Conservation (phyloP, 768 basidiomycete genomes). For the Lyophyllum shimeji region DNA sequence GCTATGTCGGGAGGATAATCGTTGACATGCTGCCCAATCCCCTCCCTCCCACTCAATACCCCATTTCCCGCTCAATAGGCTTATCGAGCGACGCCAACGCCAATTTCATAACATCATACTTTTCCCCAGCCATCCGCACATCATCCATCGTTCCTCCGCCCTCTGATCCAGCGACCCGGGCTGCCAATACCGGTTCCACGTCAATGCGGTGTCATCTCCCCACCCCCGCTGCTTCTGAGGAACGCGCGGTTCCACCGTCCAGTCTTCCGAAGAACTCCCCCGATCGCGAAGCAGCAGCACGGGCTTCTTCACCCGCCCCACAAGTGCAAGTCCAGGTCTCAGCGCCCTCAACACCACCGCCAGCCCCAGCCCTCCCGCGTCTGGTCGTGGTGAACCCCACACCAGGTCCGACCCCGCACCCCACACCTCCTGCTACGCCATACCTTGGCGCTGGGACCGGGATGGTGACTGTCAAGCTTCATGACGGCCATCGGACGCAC, state of each 20-base stretch:
- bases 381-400: slow-evolving; percentile 76
- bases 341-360: slow-evolving; percentile 5
- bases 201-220: slow-evolving; percentile 11
- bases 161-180: neutral
- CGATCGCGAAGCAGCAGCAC: neutral
- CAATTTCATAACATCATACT: neutral
- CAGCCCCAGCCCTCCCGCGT: slow-evolving; percentile 38
- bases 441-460: slow-evolving; percentile 9
- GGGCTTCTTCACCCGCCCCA: neutral
- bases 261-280: slow-evolving; percentile 9
- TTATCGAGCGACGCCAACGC: slow-evolving; percentile 7
- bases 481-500: neutral
- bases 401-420: slow-evolving; percentile 74
- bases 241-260: slow-evolving; percentile 10
- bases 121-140: neutral
- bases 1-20: slow-evolving; percentile 37
- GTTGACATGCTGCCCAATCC: slow-evolving; percentile 56
- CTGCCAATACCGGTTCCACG: neutral
- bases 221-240: slow-evolving; percentile 11
- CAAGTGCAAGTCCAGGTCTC: neutral
- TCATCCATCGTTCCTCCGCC: neutral
- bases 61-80: slow-evolving; percentile 8
- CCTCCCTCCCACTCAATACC: slow-evolving; percentile 22
- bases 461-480: neutral
- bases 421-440: slow-evolving; percentile 77